Evolutionary conservation across 371 early-diverging fungal genomes (phyloP).

Genomic region (Capillidium rhysosporum): DNA sequence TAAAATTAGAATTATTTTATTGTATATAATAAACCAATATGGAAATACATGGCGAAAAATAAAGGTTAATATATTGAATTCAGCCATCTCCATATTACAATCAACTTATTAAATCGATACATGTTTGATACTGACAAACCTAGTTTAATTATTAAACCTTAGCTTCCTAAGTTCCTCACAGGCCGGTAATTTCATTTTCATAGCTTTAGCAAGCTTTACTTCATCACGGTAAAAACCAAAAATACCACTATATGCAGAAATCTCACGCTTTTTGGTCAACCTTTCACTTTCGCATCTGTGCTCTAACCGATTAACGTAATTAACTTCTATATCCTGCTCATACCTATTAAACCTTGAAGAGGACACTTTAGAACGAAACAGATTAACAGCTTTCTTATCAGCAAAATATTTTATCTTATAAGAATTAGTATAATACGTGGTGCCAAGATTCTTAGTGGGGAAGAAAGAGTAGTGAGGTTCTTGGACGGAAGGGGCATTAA

Average conservation of each 20-base stretch:
- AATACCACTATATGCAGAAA: neutral
- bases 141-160: neutral
- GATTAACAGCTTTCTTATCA: neutral
- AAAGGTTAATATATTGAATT: too few species aligned
- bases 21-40: too few species aligned
- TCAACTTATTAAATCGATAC: too few species aligned
- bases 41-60: too few species aligned
- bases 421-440: neutral
- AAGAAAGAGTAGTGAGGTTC: neutral
- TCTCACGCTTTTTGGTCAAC: neutral
- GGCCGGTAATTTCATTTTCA: neutral
- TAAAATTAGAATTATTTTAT: too few species aligned
- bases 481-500: constrained; percentile 11
- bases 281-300: neutral
- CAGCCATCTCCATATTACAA: too few species aligned
- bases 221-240: constrained; percentile 1
- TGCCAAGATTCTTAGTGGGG: neutral
- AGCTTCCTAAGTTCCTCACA: neutral
- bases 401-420: neutral
- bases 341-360: neutral
- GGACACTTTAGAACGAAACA: neutral
- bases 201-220: neutral
- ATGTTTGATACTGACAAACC: too few species aligned
- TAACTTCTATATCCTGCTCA: neutral
- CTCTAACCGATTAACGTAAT: neutral